phyloP scores from a whole-genome alignment of 1,139 yeast species.

The Suhomyces coccinellae region DNA sequence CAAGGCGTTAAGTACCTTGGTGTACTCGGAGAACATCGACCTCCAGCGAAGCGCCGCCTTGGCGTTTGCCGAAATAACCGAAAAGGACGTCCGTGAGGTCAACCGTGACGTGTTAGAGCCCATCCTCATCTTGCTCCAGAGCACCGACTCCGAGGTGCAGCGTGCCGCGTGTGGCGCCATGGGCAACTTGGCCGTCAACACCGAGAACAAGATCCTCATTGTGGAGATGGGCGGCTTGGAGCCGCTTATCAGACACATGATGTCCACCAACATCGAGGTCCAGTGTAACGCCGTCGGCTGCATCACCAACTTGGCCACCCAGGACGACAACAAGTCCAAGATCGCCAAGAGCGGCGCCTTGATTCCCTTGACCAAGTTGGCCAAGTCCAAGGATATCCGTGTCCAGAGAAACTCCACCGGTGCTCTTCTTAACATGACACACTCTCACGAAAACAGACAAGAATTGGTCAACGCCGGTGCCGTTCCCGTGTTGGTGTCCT shows the following conservation, averaged over 20 bases:
- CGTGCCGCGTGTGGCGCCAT: slow-evolving; percentile 98
- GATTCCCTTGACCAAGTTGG: slow-evolving; percentile 88
- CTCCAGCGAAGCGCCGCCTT: slow-evolving; percentile 96
- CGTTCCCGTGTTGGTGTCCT: slow-evolving; percentile 91
- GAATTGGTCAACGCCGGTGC: slow-evolving; percentile 98
- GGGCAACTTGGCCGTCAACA: slow-evolving; percentile 95
- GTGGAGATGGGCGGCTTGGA: slow-evolving; percentile 98
- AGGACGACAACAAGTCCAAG: slow-evolving; percentile 92
- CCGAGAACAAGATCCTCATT: slow-evolving; percentile 86
- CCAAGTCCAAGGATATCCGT: slow-evolving; percentile 89
- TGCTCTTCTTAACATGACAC: slow-evolving; percentile 96
- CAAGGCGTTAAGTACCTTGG: slow-evolving; percentile 87
- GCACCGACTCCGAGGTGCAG: slow-evolving; percentile 90
- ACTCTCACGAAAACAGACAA: slow-evolving; percentile 93
- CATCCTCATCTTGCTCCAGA: slow-evolving; percentile 79
- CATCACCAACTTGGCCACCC: slow-evolving; percentile 97
- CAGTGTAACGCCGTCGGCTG: slow-evolving; percentile 99
- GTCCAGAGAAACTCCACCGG: slow-evolving; percentile 99
- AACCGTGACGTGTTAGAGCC: slow-evolving; percentile 92
- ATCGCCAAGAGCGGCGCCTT: slow-evolving; percentile 98
- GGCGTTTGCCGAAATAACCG: slow-evolving; percentile 98
- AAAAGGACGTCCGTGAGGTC: slow-evolving; percentile 89
- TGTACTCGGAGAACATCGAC: slow-evolving; percentile 91
- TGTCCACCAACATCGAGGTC: slow-evolving; percentile 94
- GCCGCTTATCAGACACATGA: slow-evolving; percentile 95